Evolutionary conservation across 2,329 filamentous ascomycete species (phyloP), one percentile per base, ranked within the genome.

Genomic region (Stemphylium lycopersici): DNA sequence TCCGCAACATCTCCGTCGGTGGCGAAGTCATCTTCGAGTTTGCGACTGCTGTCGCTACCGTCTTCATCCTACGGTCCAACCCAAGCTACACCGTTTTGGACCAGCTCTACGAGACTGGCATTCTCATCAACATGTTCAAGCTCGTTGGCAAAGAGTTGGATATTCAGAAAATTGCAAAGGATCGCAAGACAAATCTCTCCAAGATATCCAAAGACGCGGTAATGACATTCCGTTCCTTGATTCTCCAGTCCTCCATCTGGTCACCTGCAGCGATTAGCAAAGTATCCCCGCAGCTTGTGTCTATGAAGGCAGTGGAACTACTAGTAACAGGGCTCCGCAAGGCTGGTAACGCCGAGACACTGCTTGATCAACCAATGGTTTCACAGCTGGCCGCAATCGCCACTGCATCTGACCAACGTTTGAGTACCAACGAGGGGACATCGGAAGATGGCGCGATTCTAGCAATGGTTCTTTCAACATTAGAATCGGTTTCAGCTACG

Each of bases 151-250:
- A 68, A 7, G 61, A 70, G 76, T 13, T 80, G 12, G 85, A 88
- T 47, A 84, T 93, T 22, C 74, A 75, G n/a, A 75, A 76, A 15
- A 72, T 91, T n/a, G 82, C 83, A 0, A 84, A 82, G 56, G 87
- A 90, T 33, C 84, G 87, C 29, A 84, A 84, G 59, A 84, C 77
- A 52, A 92, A 91, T 61, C 80, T 93, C 68, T 88, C 90, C 0
- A 88, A 83, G 66, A 80, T 84, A 26, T 84, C 83, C 10, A 86
- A 87, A 63, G 78, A 76, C 13, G 79, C 84, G 0, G 68, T 93
- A 6, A 62, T 74, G 6, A 77, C 80, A 0, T 79, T 91, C 37
- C 84, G 86, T 53, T 72, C 75, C 1, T 73, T 78, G 3, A 66
- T 91, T 3, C 71, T 81, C 42, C 76, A 80, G 20, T 78, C 85